These are phyloP conservation scores for Xylariaceae sp. DNA, from an alignment of 2,329 filamentous ascomycete species.

Conservation along the genomic window DNA sequence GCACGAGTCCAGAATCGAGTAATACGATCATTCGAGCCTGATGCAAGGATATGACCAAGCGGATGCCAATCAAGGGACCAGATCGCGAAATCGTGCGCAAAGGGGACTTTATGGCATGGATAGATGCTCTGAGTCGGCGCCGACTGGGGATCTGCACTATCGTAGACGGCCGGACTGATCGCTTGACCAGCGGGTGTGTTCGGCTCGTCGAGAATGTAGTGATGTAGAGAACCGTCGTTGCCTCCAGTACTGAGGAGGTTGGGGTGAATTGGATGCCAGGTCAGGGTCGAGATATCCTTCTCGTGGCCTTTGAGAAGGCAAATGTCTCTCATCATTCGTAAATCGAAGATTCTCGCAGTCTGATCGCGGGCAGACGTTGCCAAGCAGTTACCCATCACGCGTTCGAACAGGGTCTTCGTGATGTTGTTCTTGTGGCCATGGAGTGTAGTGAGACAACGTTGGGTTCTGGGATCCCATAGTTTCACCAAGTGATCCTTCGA, in stretches of 20 bases:
- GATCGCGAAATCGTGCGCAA: slow-evolving; percentile 89
- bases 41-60: slow-evolving; percentile 88
- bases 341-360: slow-evolving; percentile 86
- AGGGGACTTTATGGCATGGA: slow-evolving; percentile 80
- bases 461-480: slow-evolving; percentile 93
- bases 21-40: slow-evolving; percentile 92
- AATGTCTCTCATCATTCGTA: slow-evolving; percentile 98
- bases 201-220: slow-evolving; percentile 94
- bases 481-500: slow-evolving; percentile 98
- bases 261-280: slow-evolving; percentile 91
- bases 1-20: slow-evolving; percentile 95
- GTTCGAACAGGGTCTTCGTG: slow-evolving; percentile 86
- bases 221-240: slow-evolving; percentile 81
- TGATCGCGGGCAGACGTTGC: slow-evolving; percentile 92
- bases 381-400: slow-evolving; percentile 74
- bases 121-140: slow-evolving; percentile 86
- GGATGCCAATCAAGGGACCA: slow-evolving; percentile 99
- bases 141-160: slow-evolving; percentile 71
- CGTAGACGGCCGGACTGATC: slow-evolving; percentile 73
- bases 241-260: slow-evolving; percentile 87
- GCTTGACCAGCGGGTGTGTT: slow-evolving; percentile 73
- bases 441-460: slow-evolving; percentile 84
- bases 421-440: slow-evolving; percentile 98
- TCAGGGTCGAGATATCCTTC: slow-evolving; percentile 87
- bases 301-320: slow-evolving; percentile 90